Evolutionary conservation across 306 rosid species (phyloP).

Genomic region (Casuarina equisetifolia): DNA sequence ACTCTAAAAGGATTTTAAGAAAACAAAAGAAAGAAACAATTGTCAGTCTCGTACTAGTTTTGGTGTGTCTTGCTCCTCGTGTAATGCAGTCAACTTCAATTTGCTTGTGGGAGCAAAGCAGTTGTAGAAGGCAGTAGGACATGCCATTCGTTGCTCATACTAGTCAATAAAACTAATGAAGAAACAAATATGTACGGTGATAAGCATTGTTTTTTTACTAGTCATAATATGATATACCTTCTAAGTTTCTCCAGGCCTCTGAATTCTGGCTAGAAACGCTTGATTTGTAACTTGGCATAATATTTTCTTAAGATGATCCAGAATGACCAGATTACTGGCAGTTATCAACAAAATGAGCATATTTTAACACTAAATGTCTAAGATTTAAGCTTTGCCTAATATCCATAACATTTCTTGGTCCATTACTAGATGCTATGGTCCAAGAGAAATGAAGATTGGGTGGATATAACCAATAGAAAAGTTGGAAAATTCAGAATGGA

Average conservation of each 20-base stretch:
- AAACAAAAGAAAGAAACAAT: too few relatives aligned
- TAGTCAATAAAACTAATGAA: not conserved
- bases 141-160: not conserved
- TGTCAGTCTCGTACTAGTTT: not conserved
- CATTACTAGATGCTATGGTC: not conserved
- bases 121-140: not conserved
- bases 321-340: not conserved
- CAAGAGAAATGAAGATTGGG: not conserved
- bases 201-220: too few relatives aligned
- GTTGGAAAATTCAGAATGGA: not conserved
- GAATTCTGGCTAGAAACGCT: not conserved
- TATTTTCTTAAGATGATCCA: too few relatives aligned
- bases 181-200: not conserved
- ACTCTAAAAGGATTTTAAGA: too few relatives aligned
- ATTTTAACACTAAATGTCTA: not conserved
- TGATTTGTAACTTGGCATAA: not conserved
- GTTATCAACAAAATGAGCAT: not conserved
- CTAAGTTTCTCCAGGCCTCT: not conserved
- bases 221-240: not conserved
- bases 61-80: not conserved
- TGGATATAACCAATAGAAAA: not conserved
- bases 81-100: not conserved
- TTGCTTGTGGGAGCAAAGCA: not conserved
- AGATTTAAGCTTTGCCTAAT: not conserved
- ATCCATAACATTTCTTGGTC: not conserved